Percentiles rank a stretch among this genome's conserved stretches.
phyloP scores from a whole-genome alignment of 345 rosid genomes.

The Linum trigynum region DNA sequence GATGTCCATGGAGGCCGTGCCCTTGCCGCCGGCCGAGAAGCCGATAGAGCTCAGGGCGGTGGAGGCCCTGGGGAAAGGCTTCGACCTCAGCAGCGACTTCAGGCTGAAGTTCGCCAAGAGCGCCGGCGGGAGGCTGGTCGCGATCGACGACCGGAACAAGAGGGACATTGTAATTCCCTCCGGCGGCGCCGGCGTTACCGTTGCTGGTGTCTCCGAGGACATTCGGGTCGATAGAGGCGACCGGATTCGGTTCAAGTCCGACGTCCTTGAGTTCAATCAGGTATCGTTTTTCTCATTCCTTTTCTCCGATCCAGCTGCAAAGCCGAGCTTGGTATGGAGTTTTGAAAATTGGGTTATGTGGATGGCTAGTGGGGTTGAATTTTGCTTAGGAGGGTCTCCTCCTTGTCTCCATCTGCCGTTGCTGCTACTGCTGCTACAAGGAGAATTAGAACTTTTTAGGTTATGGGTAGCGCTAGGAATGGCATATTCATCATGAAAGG shows the following conservation, averaged over 20 bases:
- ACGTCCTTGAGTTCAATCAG: constrained; percentile 63
- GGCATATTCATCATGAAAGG: too few relatives aligned
- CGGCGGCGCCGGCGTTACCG: constrained; percentile 19
- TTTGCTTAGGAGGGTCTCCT: too few relatives aligned
- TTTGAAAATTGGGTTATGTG: too few relatives aligned
- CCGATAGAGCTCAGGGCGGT: constrained; percentile 32
- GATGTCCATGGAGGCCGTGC: background rate
- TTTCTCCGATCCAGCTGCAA: too few relatives aligned
- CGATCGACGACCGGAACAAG: constrained; percentile 29
- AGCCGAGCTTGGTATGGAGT: too few relatives aligned
- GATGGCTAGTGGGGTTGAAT: too few relatives aligned
- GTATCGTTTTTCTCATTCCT: constrained; percentile 5
- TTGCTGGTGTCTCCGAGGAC: constrained; percentile 44
- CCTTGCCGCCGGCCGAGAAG: constrained; percentile 8
- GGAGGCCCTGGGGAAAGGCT: constrained; percentile 49
- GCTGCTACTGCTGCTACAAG: too few relatives aligned
- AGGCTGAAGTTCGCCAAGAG: constrained; percentile 45
- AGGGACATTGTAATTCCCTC: constrained; percentile 40
- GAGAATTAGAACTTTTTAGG: too few relatives aligned
- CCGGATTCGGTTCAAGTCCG: constrained; percentile 54
- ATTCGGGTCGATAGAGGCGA: constrained; percentile 61
- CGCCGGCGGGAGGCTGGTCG: constrained; percentile 32
- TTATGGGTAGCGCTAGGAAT: too few relatives aligned
- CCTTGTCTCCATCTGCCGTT: too few relatives aligned
- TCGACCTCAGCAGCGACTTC: constrained; percentile 51